Percentiles rank a stretch among this genome's conserved stretches.
These are phyloP conservation scores for Syncephalastrum racemosum DNA, from an alignment of 371 early-diverging fungal genomes.

Conservation along the genomic window DNA sequence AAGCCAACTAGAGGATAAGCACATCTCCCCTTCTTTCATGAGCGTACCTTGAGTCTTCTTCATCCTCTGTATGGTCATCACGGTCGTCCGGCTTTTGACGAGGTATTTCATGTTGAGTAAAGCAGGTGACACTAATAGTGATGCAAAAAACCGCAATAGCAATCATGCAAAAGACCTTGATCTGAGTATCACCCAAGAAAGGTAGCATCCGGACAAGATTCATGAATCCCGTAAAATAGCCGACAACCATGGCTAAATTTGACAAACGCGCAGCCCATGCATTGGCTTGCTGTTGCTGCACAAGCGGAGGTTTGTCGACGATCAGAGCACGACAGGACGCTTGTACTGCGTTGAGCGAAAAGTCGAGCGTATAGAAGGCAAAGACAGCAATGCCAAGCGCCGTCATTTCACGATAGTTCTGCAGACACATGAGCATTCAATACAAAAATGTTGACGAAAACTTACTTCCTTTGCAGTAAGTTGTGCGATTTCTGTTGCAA, in stretches of 20 bases:
- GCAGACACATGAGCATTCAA: neutral
- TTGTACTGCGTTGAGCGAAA: conserved; percentile 75
- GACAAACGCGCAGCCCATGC: conserved; percentile 77
- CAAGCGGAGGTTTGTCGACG: conserved; percentile 68
- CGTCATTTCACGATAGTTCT: conserved; percentile 4
- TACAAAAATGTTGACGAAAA: conserved; percentile 11
- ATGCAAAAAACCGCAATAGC: conserved; percentile 51
- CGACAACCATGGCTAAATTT: conserved; percentile 69
- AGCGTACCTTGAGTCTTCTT: neutral
- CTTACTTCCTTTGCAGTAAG: conserved; percentile 22
- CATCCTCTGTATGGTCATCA: conserved; percentile 5
- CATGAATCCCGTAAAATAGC: conserved; percentile 65
- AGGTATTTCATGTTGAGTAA: conserved; percentile 28
- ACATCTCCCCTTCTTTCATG: neutral
- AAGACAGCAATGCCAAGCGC: conserved; percentile 62
- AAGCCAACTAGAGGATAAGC: too few relatives aligned
- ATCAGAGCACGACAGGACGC: conserved; percentile 74
- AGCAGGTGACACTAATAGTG: conserved; percentile 44
- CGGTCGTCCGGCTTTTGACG: conserved; percentile 28
- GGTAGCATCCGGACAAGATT: conserved; percentile 60
- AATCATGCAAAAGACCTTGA: conserved; percentile 58
- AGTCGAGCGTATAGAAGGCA: conserved; percentile 75
- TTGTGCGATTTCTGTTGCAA: conserved; percentile 53
- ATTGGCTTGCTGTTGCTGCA: conserved; percentile 70
- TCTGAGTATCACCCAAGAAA: conserved; percentile 57